Conservation (phyloP, 352 stramenopile species). For the Phytophthora melonis region DNA sequence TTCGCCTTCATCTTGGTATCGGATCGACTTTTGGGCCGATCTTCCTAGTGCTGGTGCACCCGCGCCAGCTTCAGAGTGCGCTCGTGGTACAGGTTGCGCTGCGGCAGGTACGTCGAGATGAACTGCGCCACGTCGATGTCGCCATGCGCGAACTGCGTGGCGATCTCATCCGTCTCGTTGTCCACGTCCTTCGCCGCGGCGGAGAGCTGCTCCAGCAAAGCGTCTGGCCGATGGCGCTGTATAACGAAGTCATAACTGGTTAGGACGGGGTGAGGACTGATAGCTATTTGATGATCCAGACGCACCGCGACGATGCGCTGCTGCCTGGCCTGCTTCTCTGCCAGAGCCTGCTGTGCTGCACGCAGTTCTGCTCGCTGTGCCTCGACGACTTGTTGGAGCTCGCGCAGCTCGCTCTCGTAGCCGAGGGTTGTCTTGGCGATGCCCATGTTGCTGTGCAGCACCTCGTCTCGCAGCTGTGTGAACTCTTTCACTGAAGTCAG, state of each 20-base stretch:
- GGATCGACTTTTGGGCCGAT: not conserved
- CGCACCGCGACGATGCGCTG: conserved; percentile 75
- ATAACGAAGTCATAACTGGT: conserved; percentile 4
- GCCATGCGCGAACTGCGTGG: conserved; percentile 75
- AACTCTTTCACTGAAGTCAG: conserved; percentile 76
- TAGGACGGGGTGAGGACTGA: not conserved
- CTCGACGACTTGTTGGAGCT: conserved; percentile 63
- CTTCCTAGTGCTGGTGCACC: conserved; percentile 65
- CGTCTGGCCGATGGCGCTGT: conserved; percentile 76
- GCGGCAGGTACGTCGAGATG: conserved; percentile 67
- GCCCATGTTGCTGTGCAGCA: conserved; percentile 81
- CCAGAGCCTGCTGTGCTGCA: conserved; percentile 61
- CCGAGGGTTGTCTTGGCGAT: conserved; percentile 76
- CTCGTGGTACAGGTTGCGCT: conserved; percentile 80
- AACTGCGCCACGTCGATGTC: conserved; percentile 79
- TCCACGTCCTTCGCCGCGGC: conserved; percentile 68
- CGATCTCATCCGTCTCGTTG: conserved; percentile 74
- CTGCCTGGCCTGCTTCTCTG: conserved; percentile 76
- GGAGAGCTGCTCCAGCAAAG: conserved; percentile 75
- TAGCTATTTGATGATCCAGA: not conserved
- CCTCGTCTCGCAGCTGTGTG: conserved; percentile 72
- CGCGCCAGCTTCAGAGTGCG: conserved; percentile 79
- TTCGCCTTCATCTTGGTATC: not conserved
- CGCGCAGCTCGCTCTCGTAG: conserved; percentile 61
- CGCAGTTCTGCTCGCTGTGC: conserved; percentile 57